These are phyloP conservation scores for Oryza meyeriana DNA, from an alignment of 176 grass and related monocot genomes.

Conservation along the genomic window DNA sequence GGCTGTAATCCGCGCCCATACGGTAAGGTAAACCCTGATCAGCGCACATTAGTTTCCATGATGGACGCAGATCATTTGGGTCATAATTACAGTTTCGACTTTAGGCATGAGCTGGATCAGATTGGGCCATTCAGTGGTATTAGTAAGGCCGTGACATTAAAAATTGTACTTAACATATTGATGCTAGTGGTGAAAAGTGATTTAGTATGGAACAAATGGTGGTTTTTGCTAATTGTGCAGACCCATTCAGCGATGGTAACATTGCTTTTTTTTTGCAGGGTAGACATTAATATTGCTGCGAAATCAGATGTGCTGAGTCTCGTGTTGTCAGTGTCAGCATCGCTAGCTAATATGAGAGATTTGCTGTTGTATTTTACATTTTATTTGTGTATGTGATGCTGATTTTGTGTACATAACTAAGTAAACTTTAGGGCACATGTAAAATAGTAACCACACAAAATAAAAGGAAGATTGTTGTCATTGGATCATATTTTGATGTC, in stretches of 20 bases:
- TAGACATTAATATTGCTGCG: neutral
- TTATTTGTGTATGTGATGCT: neutral
- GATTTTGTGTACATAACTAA: neutral
- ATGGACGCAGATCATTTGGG: neutral
- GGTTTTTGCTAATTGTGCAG: neutral
- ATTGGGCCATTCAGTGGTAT: neutral
- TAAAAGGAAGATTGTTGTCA: slow-evolving; percentile 3
- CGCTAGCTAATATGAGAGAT: slow-evolving; percentile 18
- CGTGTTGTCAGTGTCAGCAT: neutral
- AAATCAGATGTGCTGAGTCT: neutral
- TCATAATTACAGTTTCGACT: neutral
- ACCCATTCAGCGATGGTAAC: neutral
- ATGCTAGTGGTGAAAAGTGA: neutral
- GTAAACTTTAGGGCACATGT: neutral
- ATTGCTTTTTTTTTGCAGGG: too few relatives aligned
- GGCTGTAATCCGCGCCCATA: too few relatives aligned
- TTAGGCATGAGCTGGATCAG: neutral
- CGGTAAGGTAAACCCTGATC: too few relatives aligned
- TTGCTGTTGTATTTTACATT: slow-evolving; percentile 1
- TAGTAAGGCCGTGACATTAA: neutral
- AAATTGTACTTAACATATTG: neutral
- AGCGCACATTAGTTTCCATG: neutral
- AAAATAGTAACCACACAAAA: neutral
- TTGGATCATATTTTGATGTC: neutral
- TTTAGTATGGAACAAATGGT: neutral